phyloP scores from a whole-genome alignment of 176 grass and related monocot species.

The Eragrostis curvula region DNA sequence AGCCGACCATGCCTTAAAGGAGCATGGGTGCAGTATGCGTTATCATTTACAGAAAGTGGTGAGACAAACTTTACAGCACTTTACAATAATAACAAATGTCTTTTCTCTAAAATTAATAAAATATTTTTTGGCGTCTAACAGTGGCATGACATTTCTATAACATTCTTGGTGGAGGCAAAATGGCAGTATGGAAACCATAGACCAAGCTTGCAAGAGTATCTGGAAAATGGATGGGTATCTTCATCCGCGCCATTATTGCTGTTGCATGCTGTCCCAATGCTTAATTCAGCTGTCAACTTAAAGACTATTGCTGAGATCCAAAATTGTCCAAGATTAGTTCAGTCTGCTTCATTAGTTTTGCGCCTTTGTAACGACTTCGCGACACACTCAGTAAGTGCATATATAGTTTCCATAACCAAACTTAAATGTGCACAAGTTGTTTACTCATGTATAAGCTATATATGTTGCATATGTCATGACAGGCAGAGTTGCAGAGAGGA shows the following conservation, averaged over 20 bases:
- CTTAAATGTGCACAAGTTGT: background rate
- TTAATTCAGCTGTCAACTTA: background rate
- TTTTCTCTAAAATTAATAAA: background rate
- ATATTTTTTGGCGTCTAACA: background rate
- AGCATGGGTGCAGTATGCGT: constrained; percentile 33
- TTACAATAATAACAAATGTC: background rate
- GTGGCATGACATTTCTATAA: constrained; percentile 46
- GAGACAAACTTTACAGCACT: background rate
- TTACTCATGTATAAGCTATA: background rate
- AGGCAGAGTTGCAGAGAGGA: constrained; percentile 52
- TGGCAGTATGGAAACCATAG: constrained; percentile 45
- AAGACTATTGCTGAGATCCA: background rate
- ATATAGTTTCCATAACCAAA: too few species aligned
- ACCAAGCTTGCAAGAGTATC: constrained; percentile 34
- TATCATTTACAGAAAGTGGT: constrained; percentile 40
- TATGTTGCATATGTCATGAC: background rate
- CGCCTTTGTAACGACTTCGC: constrained; percentile 59
- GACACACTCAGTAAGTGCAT: constrained; percentile 24
- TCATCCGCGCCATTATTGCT: constrained; percentile 30
- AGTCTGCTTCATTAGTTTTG: constrained; percentile 34
- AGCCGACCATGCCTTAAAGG: constrained; percentile 21
- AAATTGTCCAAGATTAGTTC: constrained; percentile 37
- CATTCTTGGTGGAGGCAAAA: constrained; percentile 54
- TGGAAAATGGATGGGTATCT: constrained; percentile 46
- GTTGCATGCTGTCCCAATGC: constrained; percentile 29